Evolutionary conservation across 345 rosid genomes (phyloP).

Genomic region (Gossypium herbaceum): DNA sequence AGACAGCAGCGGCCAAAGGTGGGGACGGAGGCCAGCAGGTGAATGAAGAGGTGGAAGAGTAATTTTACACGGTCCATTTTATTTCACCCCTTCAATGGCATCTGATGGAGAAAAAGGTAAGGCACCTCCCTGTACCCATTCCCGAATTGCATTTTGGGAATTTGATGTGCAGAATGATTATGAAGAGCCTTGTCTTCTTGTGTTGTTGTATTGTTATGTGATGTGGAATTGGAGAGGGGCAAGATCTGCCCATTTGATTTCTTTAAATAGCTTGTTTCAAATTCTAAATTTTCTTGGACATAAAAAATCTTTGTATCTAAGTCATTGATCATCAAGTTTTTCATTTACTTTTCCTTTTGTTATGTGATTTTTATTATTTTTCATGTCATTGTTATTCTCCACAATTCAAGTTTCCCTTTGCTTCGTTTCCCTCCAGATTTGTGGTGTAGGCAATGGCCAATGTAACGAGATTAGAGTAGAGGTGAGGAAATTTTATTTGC

Average conservation of each 20-base stretch:
- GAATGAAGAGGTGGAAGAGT: slow-evolving; percentile 51
- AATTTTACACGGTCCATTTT: slow-evolving; percentile 2
- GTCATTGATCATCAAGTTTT: slow-evolving; percentile 21
- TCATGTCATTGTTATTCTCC: neutral
- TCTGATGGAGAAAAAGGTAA: slow-evolving; percentile 21
- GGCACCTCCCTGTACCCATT: slow-evolving; percentile 26
- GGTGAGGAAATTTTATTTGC: too few relatives aligned
- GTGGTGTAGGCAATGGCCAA: neutral
- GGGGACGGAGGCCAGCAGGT: slow-evolving; percentile 37
- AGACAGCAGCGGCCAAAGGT: slow-evolving; percentile 31
- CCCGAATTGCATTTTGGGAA: neutral
- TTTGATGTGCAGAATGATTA: slow-evolving; percentile 29
- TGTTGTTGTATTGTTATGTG: slow-evolving; percentile 36
- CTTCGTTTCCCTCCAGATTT: neutral
- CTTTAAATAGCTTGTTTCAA: slow-evolving; percentile 18
- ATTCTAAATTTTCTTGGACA: slow-evolving; percentile 24
- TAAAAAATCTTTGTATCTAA: slow-evolving; percentile 34
- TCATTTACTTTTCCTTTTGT: slow-evolving; percentile 12
- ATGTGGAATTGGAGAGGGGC: slow-evolving; percentile 37
- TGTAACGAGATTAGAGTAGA: neutral
- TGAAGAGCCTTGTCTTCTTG: slow-evolving; percentile 29
- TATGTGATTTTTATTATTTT: slow-evolving; percentile 28
- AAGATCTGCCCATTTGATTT: slow-evolving; percentile 17
- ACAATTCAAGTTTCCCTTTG: neutral
- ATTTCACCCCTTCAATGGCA: neutral